These are phyloP conservation scores for Colletotrichum magnum DNA, from an alignment of 2,329 filamentous ascomycete species.

Conservation along the genomic window DNA sequence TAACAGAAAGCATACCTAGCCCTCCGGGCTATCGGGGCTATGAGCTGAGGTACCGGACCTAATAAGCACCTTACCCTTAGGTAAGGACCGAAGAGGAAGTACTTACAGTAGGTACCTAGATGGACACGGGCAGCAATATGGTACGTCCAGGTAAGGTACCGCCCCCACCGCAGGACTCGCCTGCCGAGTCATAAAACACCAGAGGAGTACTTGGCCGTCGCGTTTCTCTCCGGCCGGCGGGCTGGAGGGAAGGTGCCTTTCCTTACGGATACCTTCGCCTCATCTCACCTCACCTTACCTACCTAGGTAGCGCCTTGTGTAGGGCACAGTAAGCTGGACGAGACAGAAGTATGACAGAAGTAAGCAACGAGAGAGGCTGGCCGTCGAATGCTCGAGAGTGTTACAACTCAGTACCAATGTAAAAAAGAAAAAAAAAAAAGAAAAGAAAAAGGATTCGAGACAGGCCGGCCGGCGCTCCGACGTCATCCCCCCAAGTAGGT, in stretches of 20 bases:
- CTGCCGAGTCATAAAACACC: constrained; percentile 18
- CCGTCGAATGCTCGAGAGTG: constrained; percentile 2
- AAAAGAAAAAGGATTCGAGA: constrained; percentile 12
- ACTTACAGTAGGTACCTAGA: not conserved
- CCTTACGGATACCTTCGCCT: too few relatives aligned
- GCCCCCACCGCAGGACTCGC: constrained; percentile 21
- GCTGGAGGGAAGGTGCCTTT: not conserved
- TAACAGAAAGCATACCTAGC: constrained; percentile 5
- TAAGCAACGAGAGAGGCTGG: not conserved
- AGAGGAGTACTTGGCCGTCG: constrained; percentile 12
- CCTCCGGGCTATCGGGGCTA: too few relatives aligned
- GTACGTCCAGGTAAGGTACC: constrained; percentile 20
- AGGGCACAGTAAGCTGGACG: not conserved
- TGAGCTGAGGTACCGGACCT: too few relatives aligned
- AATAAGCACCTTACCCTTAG: too few relatives aligned
- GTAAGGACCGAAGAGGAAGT: too few relatives aligned
- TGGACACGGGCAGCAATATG: not conserved
- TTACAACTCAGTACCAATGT: constrained; percentile 13
- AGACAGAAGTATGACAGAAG: not conserved
- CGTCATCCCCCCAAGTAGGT: constrained; percentile 23
- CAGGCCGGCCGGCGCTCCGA: constrained; percentile 28
- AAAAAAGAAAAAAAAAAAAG: not conserved
- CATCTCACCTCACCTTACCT: too few relatives aligned
- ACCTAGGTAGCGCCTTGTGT: too few relatives aligned
- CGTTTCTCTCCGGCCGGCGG: not conserved